A percentile compares a stretch with the other conserved stretches of the same genome.
Evolutionary conservation across 371 early-diverging fungal species (phyloP).

Genomic region (Chytridiales sp.): DNA sequence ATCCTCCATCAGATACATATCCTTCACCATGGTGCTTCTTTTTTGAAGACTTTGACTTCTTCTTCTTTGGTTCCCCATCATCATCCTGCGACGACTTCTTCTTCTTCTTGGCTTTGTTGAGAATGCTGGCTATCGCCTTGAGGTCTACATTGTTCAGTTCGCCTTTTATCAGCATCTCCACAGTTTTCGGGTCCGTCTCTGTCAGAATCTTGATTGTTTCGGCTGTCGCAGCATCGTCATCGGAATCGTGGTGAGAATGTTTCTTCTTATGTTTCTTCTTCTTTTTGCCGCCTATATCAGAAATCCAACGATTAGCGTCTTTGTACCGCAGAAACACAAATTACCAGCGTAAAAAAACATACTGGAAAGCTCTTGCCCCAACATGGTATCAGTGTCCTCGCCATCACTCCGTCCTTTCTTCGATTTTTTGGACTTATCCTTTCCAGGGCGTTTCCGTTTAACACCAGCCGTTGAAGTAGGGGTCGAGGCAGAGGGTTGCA

Average conservation of each 20-base stretch:
- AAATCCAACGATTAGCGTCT: not conserved
- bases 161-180: not conserved
- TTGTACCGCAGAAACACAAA: too few relatives aligned
- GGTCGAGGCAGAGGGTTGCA: not conserved
- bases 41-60: conserved; percentile 11
- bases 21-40: conserved; percentile 16
- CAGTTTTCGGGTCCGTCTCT: not conserved
- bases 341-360: not conserved
- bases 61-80: conserved; percentile 17
- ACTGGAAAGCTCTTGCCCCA: conserved; percentile 1
- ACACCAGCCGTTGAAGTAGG: conserved; percentile 9
- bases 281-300: conserved; percentile 17
- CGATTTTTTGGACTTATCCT: conserved; percentile 12
- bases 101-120: conserved; percentile 30
- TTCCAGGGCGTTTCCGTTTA: conserved; percentile 24
- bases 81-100: conserved; percentile 20
- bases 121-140: conserved; percentile 1
- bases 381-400: not conserved
- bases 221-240: not conserved
- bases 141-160: conserved; percentile 6
- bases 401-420: not conserved
- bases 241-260: conserved; percentile 19
- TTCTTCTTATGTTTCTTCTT: conserved; percentile 33
- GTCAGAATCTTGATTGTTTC: not conserved
- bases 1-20: too few relatives aligned